Evolutionary conservation across 164 flowering plant genomes (phyloP).

Genomic region (Nelumbo lutea): DNA sequence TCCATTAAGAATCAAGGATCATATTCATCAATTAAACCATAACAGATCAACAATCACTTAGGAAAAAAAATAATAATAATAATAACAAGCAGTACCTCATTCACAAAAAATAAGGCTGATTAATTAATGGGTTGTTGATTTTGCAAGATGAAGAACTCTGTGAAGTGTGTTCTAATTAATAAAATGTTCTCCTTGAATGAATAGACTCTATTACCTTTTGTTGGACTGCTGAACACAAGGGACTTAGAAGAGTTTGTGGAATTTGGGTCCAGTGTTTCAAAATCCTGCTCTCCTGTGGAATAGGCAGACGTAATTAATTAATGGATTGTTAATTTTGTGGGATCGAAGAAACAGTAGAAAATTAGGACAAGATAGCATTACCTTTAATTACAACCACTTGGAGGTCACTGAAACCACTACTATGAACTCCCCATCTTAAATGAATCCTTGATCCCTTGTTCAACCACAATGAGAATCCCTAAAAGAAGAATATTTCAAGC

Average conservation of each 20-base stretch:
- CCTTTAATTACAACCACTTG: slow-evolving; percentile 44
- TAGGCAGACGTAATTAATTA: background rate
- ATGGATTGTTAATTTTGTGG: too few relatives aligned
- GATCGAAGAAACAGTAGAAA: background rate
- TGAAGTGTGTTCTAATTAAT: too few relatives aligned
- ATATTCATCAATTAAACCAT: too few relatives aligned
- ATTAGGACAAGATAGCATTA: background rate
- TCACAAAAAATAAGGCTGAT: too few relatives aligned
- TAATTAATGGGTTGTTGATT: too few relatives aligned
- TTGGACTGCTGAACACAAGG: slow-evolving; percentile 11
- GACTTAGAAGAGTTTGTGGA: slow-evolving; percentile 4
- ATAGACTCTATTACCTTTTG: slow-evolving; percentile 17
- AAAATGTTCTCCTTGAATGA: background rate
- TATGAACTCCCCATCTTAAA: slow-evolving; percentile 39
- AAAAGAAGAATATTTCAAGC: slow-evolving; percentile 6
- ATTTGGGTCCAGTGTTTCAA: slow-evolving; percentile 26
- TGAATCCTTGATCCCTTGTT: slow-evolving; percentile 53
- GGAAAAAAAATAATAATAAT: too few relatives aligned
- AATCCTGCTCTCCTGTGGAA: slow-evolving; percentile 37
- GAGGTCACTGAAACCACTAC: slow-evolving; percentile 22
- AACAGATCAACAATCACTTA: too few relatives aligned
- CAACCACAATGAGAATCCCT: slow-evolving; percentile 67
- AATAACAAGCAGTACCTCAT: too few relatives aligned
- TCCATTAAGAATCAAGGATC: too few relatives aligned
- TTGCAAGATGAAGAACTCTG: too few relatives aligned